Evolutionary conservation across 129 eudicot species (phyloP), one percentile per base, ranked within the genome.

Genomic region (Centella asiatica): DNA sequence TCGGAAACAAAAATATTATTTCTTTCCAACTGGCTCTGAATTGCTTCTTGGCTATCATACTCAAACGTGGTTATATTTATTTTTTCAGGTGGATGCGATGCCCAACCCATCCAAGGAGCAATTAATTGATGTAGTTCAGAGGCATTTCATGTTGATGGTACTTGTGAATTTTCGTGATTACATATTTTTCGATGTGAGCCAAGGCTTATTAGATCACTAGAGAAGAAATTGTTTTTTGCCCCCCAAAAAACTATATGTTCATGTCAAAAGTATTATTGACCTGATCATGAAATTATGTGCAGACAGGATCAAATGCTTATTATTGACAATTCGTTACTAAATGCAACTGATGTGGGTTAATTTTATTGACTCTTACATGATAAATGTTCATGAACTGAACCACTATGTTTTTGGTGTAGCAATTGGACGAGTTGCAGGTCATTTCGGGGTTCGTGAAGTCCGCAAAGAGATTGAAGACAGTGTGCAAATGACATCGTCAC

Each of bases 141-240:
- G 88, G 77, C 97, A 89, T 76, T 89, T 89, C 59, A 76, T 78
- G 79, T 83, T 95, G 27, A 90, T 80, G 97, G 97, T 89, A 83
- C 55, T 32, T 19, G 17, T 51, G 26, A 14, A 52, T 9, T 53
- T 47, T 15, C 23, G 8, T 25, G 27, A 19, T 33, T 5, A 27
- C 20, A n/a, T n/a, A n/a, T 23, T 55, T 57, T 32, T 57, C 2
- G 4, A 57, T 31, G 28, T 33, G 8, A 1, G 44, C 23, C 24
- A 46, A 46, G 18, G 51, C 18, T 2, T 42, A n/a, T n/a, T n/a
- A n/a, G n/a, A n/a, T n/a, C n/a, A n/a, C n/a, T n/a, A n/a, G n/a
- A n/a, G n/a, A n/a, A n/a, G n/a, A n/a, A n/a, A n/a, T n/a, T n/a
- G n/a, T n/a, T n/a, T n/a, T n/a, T n/a, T n/a, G n/a, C n/a, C n/a